These are phyloP conservation scores for Paecilomyces niveus DNA, from an alignment of 2,329 filamentous ascomycete species.

Conservation along the genomic window DNA sequence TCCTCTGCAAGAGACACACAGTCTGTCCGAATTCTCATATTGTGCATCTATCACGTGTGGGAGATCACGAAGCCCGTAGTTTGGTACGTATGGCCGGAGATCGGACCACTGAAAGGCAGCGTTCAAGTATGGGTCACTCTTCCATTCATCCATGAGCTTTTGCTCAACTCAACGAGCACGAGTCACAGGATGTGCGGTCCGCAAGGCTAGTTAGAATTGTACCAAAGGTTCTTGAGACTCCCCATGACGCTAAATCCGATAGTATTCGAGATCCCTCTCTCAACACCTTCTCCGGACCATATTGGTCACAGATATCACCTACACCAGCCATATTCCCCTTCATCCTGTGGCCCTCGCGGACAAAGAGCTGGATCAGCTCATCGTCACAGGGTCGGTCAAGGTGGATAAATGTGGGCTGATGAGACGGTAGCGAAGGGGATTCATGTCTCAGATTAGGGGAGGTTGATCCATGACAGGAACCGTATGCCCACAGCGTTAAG, in stretches of 20 bases:
- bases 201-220: conserved; percentile 25
- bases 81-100: no score
- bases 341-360: conserved; percentile 45
- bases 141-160: no score
- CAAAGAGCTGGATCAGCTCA: conserved; percentile 52
- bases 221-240: conserved; percentile 25
- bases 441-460: not conserved
- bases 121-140: no score
- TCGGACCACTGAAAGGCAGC: no score
- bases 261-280: conserved; percentile 33
- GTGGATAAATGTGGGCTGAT: conserved; percentile 40
- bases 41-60: no score
- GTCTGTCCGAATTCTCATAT: no score
- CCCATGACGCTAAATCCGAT: conserved; percentile 27
- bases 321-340: conserved; percentile 46
- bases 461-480: conserved; percentile 17
- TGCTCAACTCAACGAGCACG: no score
- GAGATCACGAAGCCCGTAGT: no score
- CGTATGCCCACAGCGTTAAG: conserved; percentile 43
- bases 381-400: conserved; percentile 52
- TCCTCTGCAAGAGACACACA: no score
- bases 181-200: conserved; percentile 9
- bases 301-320: conserved; percentile 40
- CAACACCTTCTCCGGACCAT: conserved; percentile 32
- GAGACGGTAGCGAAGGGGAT: conserved; percentile 6